Evolutionary conservation across 2,329 filamentous ascomycete genomes (phyloP).

Genomic region (Phialocephala sp.): DNA sequence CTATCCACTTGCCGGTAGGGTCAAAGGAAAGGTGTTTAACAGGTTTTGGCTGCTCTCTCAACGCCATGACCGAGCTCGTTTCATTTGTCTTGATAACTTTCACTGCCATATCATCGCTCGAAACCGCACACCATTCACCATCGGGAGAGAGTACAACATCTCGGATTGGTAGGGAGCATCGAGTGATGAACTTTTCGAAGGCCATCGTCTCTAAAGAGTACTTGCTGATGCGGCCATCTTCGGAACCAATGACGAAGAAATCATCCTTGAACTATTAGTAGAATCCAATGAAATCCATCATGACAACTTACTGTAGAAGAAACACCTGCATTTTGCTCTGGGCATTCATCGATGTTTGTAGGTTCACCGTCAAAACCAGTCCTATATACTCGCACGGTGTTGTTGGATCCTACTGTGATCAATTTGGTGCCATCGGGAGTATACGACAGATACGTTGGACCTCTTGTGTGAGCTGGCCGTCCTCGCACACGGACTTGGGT

Average conservation of each 20-base stretch:
- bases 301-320: constrained; percentile 62
- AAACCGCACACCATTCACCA: constrained; percentile 86
- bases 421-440: constrained; percentile 86
- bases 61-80: constrained; percentile 74
- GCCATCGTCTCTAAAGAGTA: constrained; percentile 78
- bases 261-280: constrained; percentile 59
- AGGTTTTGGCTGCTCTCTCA: constrained; percentile 84
- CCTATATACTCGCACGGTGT: constrained; percentile 89
- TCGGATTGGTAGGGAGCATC: constrained; percentile 84
- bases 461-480: constrained; percentile 79
- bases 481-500: constrained; percentile 58
- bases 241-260: constrained; percentile 87
- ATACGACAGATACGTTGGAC: constrained; percentile 86
- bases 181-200: constrained; percentile 82
- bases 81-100: constrained; percentile 86
- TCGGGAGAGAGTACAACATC: constrained; percentile 85
- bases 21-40: constrained; percentile 94
- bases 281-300: neutral
- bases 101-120: constrained; percentile 93
- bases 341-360: constrained; percentile 87
- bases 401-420: constrained; percentile 91
- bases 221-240: constrained; percentile 94
- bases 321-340: constrained; percentile 83
- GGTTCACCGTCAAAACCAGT: constrained; percentile 93
- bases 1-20: constrained; percentile 73